Evolutionary conservation across 148 eudicot species (phyloP).

Genomic region (Vaccinium myrtillus): DNA sequence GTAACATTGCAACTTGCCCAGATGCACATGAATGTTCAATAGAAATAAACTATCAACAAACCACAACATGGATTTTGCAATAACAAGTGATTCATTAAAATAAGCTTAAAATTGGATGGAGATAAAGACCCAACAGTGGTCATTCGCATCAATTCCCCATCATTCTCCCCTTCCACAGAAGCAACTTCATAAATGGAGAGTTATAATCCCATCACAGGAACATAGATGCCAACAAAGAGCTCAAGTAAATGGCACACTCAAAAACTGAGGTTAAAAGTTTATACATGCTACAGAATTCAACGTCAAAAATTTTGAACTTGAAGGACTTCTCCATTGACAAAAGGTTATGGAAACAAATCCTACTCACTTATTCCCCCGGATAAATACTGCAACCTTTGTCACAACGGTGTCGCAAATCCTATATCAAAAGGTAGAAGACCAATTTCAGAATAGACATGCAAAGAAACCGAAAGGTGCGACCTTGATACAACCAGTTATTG

Average conservation of each 20-base stretch:
- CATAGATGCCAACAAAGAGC: neutral
- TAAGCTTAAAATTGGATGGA: neutral
- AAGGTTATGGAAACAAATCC: constrained; percentile 1
- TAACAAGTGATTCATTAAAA: neutral
- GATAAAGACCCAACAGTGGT: neutral
- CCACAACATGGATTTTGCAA: too few relatives aligned
- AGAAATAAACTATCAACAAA: neutral
- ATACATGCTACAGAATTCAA: constrained; percentile 8
- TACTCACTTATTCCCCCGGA: constrained; percentile 19
- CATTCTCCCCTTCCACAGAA: neutral
- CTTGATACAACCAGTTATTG: neutral
- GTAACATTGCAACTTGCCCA: neutral
- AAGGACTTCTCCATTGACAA: constrained; percentile 10
- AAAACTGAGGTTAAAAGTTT: neutral
- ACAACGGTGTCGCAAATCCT: constrained; percentile 47
- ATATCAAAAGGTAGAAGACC: constrained; percentile 38
- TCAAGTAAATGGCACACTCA: neutral
- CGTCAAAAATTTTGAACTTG: neutral
- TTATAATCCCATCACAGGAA: neutral
- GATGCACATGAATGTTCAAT: neutral
- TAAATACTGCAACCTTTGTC: constrained; percentile 34
- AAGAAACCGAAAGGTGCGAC: neutral
- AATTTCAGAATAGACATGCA: constrained; percentile 25
- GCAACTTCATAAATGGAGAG: neutral
- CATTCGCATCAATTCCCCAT: neutral